Evolutionary conservation across 148 eudicot genomes (phyloP).

Genomic region (Rhododendron williamsianum): DNA sequence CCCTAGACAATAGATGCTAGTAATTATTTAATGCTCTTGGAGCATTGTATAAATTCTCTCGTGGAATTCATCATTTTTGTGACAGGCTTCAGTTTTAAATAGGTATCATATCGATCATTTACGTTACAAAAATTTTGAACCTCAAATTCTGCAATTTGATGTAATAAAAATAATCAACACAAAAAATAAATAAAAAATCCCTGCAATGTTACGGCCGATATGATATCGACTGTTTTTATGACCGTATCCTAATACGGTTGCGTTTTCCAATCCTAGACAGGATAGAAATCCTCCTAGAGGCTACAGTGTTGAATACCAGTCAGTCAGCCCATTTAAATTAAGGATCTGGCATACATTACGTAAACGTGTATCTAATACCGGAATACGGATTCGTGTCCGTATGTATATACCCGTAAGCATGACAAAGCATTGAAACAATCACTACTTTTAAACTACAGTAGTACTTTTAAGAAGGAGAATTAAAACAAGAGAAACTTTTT

Average conservation of each 20-base stretch:
- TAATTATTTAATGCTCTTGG: not conserved
- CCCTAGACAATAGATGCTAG: no score
- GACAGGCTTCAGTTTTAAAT: not conserved
- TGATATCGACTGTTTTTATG: no score
- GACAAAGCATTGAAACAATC: not conserved
- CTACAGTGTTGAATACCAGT: not conserved
- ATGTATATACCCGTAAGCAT: not conserved
- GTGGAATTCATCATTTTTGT: not conserved
- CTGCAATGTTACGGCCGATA: no score
- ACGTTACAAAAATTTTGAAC: no score
- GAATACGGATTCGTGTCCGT: not conserved
- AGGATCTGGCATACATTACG: not conserved
- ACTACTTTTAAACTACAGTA: no score
- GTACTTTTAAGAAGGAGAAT: not conserved
- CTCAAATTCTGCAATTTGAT: no score
- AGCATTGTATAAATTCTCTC: not conserved
- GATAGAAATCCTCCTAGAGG: not conserved
- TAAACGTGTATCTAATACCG: not conserved
- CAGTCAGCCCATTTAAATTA: not conserved
- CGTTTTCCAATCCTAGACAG: no score
- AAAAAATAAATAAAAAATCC: no score
- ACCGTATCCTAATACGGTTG: no score
- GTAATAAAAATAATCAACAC: no score
- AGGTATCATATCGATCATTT: no score
- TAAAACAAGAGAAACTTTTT: no score